Evolutionary conservation across 2,329 filamentous ascomycete species (phyloP).

Genomic region (Ophiostoma populinum): DNA sequence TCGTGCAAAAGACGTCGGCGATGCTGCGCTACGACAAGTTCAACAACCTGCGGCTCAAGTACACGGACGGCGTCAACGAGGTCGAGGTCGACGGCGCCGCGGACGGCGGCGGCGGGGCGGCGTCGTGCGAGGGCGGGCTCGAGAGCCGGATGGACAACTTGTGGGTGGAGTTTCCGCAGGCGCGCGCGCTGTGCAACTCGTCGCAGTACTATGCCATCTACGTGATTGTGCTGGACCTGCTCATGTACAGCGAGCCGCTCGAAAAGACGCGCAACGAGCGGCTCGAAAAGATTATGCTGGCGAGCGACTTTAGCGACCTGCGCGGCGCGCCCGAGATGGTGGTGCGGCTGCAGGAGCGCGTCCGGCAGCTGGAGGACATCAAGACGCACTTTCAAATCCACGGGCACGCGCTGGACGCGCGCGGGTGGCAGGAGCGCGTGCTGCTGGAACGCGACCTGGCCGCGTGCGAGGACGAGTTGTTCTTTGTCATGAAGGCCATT

Average conservation of each 20-base stretch:
- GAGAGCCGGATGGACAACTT: conserved; percentile 88
- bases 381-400: conserved; percentile 93
- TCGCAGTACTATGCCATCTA: conserved; percentile 96
- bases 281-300: conserved; percentile 96
- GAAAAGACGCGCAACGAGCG: conserved; percentile 95
- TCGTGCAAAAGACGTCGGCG: conserved; percentile 92
- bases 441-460: conserved; percentile 79
- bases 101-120: not conserved
- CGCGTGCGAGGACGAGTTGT: conserved; percentile 86
- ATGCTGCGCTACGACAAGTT: conserved; percentile 93
- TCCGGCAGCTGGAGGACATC: conserved; percentile 87
- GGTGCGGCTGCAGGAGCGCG: conserved; percentile 74
- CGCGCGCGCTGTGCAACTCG: conserved; percentile 91
- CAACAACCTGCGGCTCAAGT: conserved; percentile 91
- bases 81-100: conserved; percentile 24
- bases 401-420: conserved; percentile 66
- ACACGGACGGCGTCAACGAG: conserved; percentile 78
- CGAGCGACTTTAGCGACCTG: conserved; percentile 94
- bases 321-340: conserved; percentile 89
- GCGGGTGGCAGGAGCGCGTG: conserved; percentile 81
- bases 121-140: conserved; percentile 35
- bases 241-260: conserved; percentile 89
- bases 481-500: conserved; percentile 99
- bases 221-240: conserved; percentile 86
- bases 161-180: conserved; percentile 90